These are phyloP conservation scores for Phytophthora meadii DNA, from an alignment of 352 stramenopile species.

Conservation along the genomic window DNA sequence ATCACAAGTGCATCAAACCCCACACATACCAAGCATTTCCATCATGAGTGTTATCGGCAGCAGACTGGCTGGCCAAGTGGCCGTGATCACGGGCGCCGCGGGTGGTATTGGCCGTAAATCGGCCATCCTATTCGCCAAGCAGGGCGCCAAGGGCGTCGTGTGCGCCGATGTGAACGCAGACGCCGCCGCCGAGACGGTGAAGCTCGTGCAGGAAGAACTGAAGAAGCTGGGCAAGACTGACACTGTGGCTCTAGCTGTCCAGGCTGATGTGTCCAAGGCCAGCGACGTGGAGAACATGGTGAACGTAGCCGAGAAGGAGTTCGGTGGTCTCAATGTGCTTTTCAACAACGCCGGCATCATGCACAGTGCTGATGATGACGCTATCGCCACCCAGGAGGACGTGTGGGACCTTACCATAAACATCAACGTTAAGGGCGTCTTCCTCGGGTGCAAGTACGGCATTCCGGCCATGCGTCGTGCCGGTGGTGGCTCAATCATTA, in stretches of 20 bases:
- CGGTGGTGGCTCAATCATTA: conserved; percentile 87
- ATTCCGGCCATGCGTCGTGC: conserved; percentile 83
- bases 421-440: conserved; percentile 92
- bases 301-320: conserved; percentile 78
- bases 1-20: conserved; percentile 26
- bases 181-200: conserved; percentile 66
- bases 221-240: conserved; percentile 61
- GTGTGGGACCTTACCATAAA: conserved; percentile 89
- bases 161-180: conserved; percentile 83
- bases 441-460: conserved; percentile 89
- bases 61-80: conserved; percentile 75
- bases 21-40: neutral
- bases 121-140: conserved; percentile 83
- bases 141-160: conserved; percentile 80
- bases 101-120: conserved; percentile 86
- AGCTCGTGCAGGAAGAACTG: conserved; percentile 73
- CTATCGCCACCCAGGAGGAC: conserved; percentile 74
- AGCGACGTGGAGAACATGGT: conserved; percentile 81
- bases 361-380: conserved; percentile 83
- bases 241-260: conserved; percentile 59
- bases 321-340: conserved; percentile 78
- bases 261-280: conserved; percentile 81
- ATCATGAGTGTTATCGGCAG: conserved; percentile 62
- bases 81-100: conserved; percentile 84
- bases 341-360: conserved; percentile 92